These are phyloP conservation scores for Epichloe sibirici DNA, from an alignment of 2,329 filamentous ascomycete species.

Conservation along the genomic window DNA sequence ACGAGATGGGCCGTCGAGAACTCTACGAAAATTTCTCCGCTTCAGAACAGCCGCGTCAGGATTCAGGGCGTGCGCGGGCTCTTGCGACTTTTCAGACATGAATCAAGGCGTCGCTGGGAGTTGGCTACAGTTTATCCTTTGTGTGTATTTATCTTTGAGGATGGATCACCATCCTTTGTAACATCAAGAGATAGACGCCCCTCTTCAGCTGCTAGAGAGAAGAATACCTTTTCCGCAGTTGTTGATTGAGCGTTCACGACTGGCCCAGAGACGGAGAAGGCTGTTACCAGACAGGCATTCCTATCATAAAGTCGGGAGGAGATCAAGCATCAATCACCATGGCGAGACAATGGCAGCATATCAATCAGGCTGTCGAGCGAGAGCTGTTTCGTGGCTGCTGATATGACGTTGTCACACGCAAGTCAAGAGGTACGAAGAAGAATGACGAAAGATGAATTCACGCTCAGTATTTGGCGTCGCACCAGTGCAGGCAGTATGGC, in stretches of 20 bases:
- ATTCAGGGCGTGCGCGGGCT: conserved; percentile 1
- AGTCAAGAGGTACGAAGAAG: neutral
- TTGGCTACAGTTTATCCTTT: conserved; percentile 17
- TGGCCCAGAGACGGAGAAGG: neutral
- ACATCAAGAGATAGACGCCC: conserved; percentile 24
- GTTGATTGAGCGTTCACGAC: neutral
- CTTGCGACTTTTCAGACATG: conserved; percentile 7
- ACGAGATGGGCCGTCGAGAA: conserved; percentile 20
- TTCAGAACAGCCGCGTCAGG: conserved; percentile 18
- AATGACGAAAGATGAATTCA: neutral
- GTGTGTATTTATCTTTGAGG: conserved; percentile 33
- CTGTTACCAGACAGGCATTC: neutral
- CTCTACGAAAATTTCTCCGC: conserved; percentile 12
- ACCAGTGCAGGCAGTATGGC: neutral
- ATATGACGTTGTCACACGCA: neutral
- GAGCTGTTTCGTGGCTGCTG: neutral
- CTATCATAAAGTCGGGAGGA: neutral
- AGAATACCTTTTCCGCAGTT: neutral
- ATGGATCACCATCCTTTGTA: conserved; percentile 30
- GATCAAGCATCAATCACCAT: neutral
- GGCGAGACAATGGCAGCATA: neutral
- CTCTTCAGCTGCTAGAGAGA: neutral
- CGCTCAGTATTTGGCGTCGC: neutral
- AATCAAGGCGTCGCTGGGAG: conserved; percentile 10
- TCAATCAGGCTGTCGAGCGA: neutral